Percentiles rank a stretch among this genome's conserved stretches.
Evolutionary conservation across 2,329 filamentous ascomycete genomes (phyloP).

Genomic region (Fusarium subtropicale): DNA sequence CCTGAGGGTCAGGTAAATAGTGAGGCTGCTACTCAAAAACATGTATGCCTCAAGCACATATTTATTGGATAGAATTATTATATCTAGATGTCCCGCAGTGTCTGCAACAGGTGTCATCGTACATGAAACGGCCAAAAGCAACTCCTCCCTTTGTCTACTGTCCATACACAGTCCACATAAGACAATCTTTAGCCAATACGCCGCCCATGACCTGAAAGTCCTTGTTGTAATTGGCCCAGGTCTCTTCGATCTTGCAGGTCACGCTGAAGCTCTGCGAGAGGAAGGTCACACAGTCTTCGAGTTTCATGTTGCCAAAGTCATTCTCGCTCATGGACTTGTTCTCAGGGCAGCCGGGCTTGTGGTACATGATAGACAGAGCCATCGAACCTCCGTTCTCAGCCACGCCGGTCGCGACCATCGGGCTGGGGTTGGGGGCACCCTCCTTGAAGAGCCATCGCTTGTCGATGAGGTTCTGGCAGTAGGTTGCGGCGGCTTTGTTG

Average conservation of each 20-base stretch:
- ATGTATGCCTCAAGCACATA: not conserved
- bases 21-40: not conserved
- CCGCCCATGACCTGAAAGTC: constrained; percentile 8
- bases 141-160: constrained; percentile 2
- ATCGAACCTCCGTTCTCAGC: constrained; percentile 5
- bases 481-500: constrained; percentile 1
- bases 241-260: not conserved
- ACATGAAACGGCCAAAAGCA: not conserved
- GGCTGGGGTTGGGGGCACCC: constrained; percentile 3
- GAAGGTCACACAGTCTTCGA: constrained; percentile 3
- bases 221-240: constrained; percentile 1
- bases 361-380: constrained; percentile 2
- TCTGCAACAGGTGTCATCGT: not conserved
- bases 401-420: not conserved
- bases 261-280: constrained; percentile 11
- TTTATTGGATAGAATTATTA: not conserved
- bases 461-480: constrained; percentile 10
- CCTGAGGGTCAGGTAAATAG: no score
- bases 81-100: not conserved
- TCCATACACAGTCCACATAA: constrained; percentile 5
- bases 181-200: constrained; percentile 5
- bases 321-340: constrained; percentile 16
- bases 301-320: constrained; percentile 12
- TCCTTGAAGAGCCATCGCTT: constrained; percentile 12
- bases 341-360: constrained; percentile 3